Conservation (phyloP, 2,329 filamentous ascomycete genomes). For the Diaporthe sp. region DNA sequence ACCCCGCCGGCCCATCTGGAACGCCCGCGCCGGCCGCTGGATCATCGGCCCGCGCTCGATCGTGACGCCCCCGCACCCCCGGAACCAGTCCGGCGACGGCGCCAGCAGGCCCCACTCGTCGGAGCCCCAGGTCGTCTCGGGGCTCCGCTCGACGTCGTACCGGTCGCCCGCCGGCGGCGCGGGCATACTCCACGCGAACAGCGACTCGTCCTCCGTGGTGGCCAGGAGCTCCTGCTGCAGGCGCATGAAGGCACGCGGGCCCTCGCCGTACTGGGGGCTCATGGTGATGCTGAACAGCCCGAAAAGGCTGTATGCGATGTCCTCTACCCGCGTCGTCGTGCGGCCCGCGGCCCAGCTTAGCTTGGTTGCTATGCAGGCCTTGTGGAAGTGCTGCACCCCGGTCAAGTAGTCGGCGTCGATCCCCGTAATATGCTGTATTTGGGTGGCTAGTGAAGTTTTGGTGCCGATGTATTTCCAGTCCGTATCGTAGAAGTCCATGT, state of each 20-base stretch:
- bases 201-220: conserved; percentile 12
- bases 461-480: conserved; percentile 37
- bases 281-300: conserved; percentile 15
- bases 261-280: conserved; percentile 13
- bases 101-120: conserved; percentile 14
- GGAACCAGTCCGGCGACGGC: conserved; percentile 17
- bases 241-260: conserved; percentile 8
- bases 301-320: conserved; percentile 12
- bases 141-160: neutral
- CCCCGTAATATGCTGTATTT: neutral
- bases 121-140: neutral
- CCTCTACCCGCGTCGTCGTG: conserved; percentile 3
- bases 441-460: neutral
- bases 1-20: neutral
- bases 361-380: neutral
- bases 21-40: neutral
- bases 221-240: neutral
- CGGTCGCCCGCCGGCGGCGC: neutral
- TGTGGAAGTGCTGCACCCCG: conserved; percentile 39
- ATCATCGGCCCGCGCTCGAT: neutral
- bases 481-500: conserved; percentile 41
- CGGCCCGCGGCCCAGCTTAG: neutral
- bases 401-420: neutral
- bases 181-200: conserved; percentile 26
- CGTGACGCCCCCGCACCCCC: neutral